phyloP scores from a whole-genome alignment of 441 rosid genomes.

The Kokia cookei region DNA sequence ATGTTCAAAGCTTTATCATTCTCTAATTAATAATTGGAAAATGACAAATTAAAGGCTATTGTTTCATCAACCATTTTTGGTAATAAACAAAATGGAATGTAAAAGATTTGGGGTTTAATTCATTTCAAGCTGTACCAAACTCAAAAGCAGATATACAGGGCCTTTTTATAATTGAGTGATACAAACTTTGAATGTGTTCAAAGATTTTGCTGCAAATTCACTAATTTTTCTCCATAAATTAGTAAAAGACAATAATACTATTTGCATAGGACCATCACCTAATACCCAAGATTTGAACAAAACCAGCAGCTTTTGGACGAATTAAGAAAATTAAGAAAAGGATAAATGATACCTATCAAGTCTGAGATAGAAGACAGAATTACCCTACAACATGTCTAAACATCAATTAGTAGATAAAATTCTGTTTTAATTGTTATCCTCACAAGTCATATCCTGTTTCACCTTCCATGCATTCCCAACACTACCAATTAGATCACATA shows the following conservation, averaged over 20 bases:
- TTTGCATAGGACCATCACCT: neutral
- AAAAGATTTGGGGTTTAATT: conserved; percentile 3
- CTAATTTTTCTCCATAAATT: neutral
- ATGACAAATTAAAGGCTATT: neutral
- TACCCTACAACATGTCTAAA: neutral
- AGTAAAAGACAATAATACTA: neutral
- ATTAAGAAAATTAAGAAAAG: neutral
- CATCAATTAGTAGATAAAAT: neutral
- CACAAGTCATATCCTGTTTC: conserved; percentile 5
- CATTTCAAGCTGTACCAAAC: conserved; percentile 13
- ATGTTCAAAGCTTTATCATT: neutral
- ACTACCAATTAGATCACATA: conserved; percentile 1
- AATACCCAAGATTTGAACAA: neutral
- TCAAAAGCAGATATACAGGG: neutral
- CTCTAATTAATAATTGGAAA: neutral
- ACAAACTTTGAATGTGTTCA: neutral
- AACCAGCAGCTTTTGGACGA: neutral
- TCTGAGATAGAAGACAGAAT: neutral
- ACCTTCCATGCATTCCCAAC: conserved; percentile 1
- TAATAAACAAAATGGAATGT: neutral
- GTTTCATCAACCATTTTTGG: neutral
- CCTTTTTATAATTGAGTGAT: neutral
- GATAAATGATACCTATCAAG: neutral
- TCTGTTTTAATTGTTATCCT: conserved; percentile 7
- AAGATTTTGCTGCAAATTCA: neutral